Percentiles rank a stretch among this genome's conserved stretches.
Evolutionary conservation across 352 stramenopile species (phyloP).

Genomic region (Globisporangium abappressorium): DNA sequence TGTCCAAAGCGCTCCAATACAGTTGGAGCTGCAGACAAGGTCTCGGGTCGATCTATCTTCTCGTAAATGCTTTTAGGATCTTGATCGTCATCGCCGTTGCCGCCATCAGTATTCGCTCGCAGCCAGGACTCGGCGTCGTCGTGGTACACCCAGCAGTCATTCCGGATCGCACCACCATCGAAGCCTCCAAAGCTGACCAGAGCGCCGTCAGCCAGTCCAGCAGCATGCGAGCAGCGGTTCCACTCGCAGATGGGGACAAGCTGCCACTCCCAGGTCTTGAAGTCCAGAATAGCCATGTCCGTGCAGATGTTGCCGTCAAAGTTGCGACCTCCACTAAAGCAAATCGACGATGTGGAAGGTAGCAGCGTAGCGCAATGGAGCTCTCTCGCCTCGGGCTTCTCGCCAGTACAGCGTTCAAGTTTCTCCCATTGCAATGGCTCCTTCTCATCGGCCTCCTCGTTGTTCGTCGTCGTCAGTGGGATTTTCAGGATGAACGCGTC

Average conservation of each 20-base stretch:
- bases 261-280: conserved; percentile 41
- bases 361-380: conserved; percentile 39
- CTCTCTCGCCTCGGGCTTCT: conserved; percentile 43
- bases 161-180: conserved; percentile 40
- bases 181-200: conserved; percentile 58
- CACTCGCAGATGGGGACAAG: conserved; percentile 52
- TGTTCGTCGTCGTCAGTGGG: conserved; percentile 7
- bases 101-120: background rate
- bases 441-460: background rate
- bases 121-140: conserved; percentile 51
- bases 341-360: conserved; percentile 18
- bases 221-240: conserved; percentile 47
- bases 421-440: conserved; percentile 32
- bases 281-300: conserved; percentile 50
- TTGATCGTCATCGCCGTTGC: background rate
- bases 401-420: conserved; percentile 13
- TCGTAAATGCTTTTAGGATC: background rate
- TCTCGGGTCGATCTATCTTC: conserved; percentile 12
- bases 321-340: conserved; percentile 52
- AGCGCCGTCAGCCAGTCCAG: conserved; percentile 23
- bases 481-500: conserved; percentile 59
- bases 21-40: background rate
- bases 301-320: conserved; percentile 49
- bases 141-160: conserved; percentile 43
- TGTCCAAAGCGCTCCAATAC: conserved; percentile 42